A percentile compares a stretch with the other conserved stretches of the same genome.
Conservation (phyloP, 106 monocot species). For the Dendrobium officinale region DNA sequence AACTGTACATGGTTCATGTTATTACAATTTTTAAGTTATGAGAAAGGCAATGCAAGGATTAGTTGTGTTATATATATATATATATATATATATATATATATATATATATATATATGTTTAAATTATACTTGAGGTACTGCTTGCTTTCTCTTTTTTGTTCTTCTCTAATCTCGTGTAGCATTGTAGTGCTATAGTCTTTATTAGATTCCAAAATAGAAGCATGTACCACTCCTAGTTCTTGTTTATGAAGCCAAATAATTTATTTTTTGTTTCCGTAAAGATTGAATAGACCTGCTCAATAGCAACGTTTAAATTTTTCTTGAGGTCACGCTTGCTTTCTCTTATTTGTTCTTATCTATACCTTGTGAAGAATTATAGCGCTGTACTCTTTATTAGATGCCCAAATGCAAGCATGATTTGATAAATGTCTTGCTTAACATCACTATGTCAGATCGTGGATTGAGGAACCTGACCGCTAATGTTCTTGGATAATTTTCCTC, state of each 20-base stretch:
- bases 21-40: too few relatives aligned
- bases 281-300: neutral
- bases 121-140: too few relatives aligned
- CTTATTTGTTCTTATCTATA: neutral
- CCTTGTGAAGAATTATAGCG: neutral
- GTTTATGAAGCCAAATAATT: neutral
- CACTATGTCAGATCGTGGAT: neutral
- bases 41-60: too few relatives aligned
- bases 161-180: too few relatives aligned
- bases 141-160: too few relatives aligned
- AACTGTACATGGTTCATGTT: too few relatives aligned
- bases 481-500: neutral
- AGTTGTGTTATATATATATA: too few relatives aligned
- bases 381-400: neutral
- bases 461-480: neutral
- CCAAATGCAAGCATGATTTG: neutral
- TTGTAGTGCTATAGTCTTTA: neutral
- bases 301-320: neutral
- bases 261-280: neutral
- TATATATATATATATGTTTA: too few relatives aligned
- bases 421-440: neutral
- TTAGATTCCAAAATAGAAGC: neutral
- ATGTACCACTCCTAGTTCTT: neutral
- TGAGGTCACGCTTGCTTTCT: neutral
- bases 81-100: too few relatives aligned